Evolutionary conservation across 768 basidiomycete species (phyloP).

Genomic region (Leucocoprinus leucothites): DNA sequence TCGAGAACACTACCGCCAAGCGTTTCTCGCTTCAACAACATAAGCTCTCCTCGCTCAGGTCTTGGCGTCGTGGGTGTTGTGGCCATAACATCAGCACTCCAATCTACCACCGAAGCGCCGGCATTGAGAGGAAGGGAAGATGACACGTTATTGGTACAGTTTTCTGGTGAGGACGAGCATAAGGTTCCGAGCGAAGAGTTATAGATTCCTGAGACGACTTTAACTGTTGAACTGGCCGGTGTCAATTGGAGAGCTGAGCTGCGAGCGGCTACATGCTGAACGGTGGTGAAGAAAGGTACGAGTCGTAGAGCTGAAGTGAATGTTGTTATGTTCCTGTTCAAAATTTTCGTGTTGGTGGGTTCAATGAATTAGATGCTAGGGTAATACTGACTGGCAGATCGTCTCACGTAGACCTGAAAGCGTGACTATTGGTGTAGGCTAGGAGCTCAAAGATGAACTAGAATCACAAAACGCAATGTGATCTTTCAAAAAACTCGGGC

Average conservation of each 20-base stretch:
- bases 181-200: conserved; percentile 89
- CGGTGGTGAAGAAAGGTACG: too few species aligned
- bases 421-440: conserved; percentile 55
- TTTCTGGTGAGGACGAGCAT: conserved; percentile 64
- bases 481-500: conserved; percentile 68
- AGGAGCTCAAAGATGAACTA: conserved; percentile 32
- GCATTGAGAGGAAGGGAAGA: conserved; percentile 11
- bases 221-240: conserved; percentile 79
- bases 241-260: too few species aligned
- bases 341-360: too few species aligned
- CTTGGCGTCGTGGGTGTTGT: conserved; percentile 24
- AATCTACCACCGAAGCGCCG: conserved; percentile 21
- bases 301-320: conserved; percentile 41
- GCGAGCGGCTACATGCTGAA: too few species aligned
- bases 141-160: not conserved
- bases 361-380: too few species aligned
- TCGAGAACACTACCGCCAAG: conserved; percentile 54
- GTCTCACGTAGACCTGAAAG: too few species aligned
- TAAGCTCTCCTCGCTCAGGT: conserved; percentile 43
- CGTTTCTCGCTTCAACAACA: conserved; percentile 66
- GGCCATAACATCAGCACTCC: not conserved
- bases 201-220: conserved; percentile 83
- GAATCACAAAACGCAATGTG: conserved; percentile 72
- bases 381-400: too few species aligned
- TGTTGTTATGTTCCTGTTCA: too few species aligned